Evolutionary conservation across 2,329 filamentous ascomycete species (phyloP), one percentile per base, ranked within the genome.

Genomic region (Coniella lustricola): DNA sequence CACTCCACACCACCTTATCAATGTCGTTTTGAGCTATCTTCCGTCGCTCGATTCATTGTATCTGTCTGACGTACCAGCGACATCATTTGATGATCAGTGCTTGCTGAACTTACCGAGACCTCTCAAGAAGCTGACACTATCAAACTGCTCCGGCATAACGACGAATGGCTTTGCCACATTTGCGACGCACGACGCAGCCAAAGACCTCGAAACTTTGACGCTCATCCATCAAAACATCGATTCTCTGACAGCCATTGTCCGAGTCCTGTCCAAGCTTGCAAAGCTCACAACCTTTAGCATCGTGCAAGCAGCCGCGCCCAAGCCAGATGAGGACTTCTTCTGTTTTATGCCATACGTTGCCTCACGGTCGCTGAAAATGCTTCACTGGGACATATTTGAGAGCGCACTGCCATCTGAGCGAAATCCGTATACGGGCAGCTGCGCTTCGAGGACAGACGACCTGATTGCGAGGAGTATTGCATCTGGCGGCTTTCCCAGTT

Each of bases 301-400:
- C 4, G 74, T 80, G 1, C 81, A 84, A 59, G 61, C 69, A 2
- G 67, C 67, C 25, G 67, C 77, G 1, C 81, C 80, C 0, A 60
- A 69, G n/a, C 71, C 79, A 0, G 65, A 71, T 13, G 74, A 74
- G 46, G 71, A 73, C 29, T 75, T 75, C 47, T 73, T 84, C 48
- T 81, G 76, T 68, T 74, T 84, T 54, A 82, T 81, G 64, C 81
- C 81, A 0, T 84, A 83, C 56, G 69, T 84, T 8, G 79, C 78
- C 0, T 82, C 77, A 0, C 49, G 59, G 1, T 76, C 72, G 8
- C 61, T 85, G 4, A 64, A 64, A 20, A 71, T 66, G 44, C 67
- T 85, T 3, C 81, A 84, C 63, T 85, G 81, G 81, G 81, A 84
- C 57, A 75, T 87, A 54, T 21, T 76, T 78, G 22, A 54, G 29